A percentile compares a stretch with the other conserved stretches of the same genome.
Conservation (phyloP, 106 monocot genomes). For the Allium cepa region DNA sequence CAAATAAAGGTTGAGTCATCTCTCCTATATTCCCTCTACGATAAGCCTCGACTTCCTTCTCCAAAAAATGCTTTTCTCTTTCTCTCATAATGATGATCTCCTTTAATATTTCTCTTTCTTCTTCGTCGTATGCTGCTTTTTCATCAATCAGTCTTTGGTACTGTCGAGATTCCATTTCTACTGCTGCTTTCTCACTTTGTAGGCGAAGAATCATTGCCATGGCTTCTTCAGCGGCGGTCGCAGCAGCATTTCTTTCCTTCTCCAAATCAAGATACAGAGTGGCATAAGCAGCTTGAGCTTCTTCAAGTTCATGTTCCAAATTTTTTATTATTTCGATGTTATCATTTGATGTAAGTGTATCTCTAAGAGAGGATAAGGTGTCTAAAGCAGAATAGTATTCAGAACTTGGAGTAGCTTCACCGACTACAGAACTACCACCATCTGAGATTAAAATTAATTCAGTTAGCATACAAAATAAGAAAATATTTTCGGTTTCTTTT, state of each 20-base stretch:
- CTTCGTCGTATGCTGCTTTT: slow-evolving; percentile 72
- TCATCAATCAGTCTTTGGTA: slow-evolving; percentile 75
- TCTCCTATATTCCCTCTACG: slow-evolving; percentile 13
- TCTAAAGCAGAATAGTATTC: slow-evolving; percentile 6
- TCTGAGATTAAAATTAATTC: not conserved
- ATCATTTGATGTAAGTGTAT: slow-evolving; percentile 6
- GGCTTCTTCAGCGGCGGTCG: slow-evolving; percentile 84
- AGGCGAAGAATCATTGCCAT: slow-evolving; percentile 93
- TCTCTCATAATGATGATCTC: slow-evolving; percentile 84
- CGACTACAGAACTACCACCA: not conserved
- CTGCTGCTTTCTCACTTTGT: slow-evolving; percentile 81
- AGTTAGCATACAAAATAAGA: no score
- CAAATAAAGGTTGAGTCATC: slow-evolving; percentile 7
- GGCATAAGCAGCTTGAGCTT: slow-evolving; percentile 38
- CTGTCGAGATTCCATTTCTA: slow-evolving; percentile 81
- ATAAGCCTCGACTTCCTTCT: slow-evolving; percentile 60
- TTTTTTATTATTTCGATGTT: slow-evolving; percentile 13
- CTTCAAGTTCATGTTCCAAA: slow-evolving; percentile 42
- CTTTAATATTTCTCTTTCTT: slow-evolving; percentile 78
- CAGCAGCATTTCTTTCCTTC: slow-evolving; percentile 86
- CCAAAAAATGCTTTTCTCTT: slow-evolving; percentile 56
- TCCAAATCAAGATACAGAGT: slow-evolving; percentile 72
- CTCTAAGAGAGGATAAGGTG: not conserved
- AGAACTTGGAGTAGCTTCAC: slow-evolving; percentile 1
- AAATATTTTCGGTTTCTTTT: no score